phyloP scores from a whole-genome alignment of 2,329 filamentous ascomycete species.

The Beauveria brongniartii region DNA sequence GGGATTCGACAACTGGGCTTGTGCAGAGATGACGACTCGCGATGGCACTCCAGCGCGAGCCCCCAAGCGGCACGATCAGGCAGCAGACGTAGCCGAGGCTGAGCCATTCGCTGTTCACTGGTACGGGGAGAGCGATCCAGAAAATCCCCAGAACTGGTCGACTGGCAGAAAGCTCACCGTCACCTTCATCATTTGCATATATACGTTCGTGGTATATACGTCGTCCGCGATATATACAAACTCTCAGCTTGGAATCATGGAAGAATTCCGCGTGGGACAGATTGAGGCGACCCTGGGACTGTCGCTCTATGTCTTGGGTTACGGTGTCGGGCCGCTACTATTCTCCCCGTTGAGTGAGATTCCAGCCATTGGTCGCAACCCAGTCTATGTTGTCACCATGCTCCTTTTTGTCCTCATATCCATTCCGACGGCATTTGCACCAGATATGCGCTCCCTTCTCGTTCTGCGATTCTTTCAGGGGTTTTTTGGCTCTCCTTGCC shows the following conservation, averaged over 20 bases:
- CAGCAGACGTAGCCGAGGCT: no score
- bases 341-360: slow-evolving; percentile 62
- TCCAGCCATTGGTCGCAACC: slow-evolving; percentile 57
- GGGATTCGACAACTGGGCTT: slow-evolving; percentile 27
- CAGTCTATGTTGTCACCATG: slow-evolving; percentile 60
- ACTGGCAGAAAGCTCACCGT: slow-evolving; percentile 33
- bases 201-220: slow-evolving; percentile 53
- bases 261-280: slow-evolving; percentile 42
- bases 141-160: slow-evolving; percentile 49
- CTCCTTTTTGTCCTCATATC: slow-evolving; percentile 60
- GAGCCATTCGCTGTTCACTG: slow-evolving; percentile 38
- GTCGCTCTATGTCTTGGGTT: slow-evolving; percentile 55
- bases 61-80: slow-evolving; percentile 33
- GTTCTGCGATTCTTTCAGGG: slow-evolving; percentile 57
- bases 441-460: slow-evolving; percentile 56
- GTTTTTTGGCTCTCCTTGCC: slow-evolving; percentile 57
- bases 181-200: slow-evolving; percentile 40
- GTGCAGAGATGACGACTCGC: slow-evolving; percentile 34
- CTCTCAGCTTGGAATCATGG: slow-evolving; percentile 38
- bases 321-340: slow-evolving; percentile 55
- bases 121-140: slow-evolving; percentile 47
- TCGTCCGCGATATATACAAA: slow-evolving; percentile 40
- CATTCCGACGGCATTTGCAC: slow-evolving; percentile 54
- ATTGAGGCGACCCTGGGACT: slow-evolving; percentile 48
- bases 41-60: slow-evolving; percentile 36